phyloP scores from a whole-genome alignment of 176 grass and related monocot species.

The Oryza coarctata region DNA sequence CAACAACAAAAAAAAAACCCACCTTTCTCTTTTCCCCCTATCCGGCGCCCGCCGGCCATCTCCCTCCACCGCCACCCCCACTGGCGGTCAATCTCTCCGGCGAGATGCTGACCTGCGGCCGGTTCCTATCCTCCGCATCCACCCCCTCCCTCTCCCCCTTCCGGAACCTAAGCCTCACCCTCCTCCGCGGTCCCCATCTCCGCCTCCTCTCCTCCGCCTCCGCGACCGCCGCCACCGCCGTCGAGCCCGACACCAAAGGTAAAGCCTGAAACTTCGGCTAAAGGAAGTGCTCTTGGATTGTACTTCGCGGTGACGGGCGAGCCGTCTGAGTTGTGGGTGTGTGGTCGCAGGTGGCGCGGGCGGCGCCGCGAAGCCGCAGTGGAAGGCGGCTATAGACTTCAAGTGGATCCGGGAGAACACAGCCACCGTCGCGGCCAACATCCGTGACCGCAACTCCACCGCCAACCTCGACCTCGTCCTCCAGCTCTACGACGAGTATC shows the following conservation, averaged over 20 bases:
- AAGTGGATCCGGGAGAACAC: constrained; percentile 96
- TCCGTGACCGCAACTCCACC: constrained; percentile 57
- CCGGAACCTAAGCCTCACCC: constrained; percentile 20
- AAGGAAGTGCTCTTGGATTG: not conserved
- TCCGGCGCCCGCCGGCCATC: constrained; percentile 40
- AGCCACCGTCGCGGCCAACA: constrained; percentile 64
- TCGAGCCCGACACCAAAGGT: constrained; percentile 40
- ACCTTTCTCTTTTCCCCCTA: constrained; percentile 22
- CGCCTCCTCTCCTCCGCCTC: constrained; percentile 28
- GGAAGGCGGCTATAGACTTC: constrained; percentile 97
- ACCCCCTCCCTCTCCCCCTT: constrained; percentile 8
- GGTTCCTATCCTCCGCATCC: constrained; percentile 36
- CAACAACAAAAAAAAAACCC: too few species aligned
- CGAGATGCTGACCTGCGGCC: constrained; percentile 55
- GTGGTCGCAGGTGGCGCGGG: constrained; percentile 24
- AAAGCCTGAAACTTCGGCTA: not conserved
- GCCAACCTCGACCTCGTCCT: constrained; percentile 83
- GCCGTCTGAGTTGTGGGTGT: not conserved
- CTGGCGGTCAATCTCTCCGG: too few species aligned
- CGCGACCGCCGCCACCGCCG: constrained; percentile 4
- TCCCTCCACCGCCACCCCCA: not conserved
- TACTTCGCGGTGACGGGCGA: too few species aligned
- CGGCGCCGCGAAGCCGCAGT: constrained; percentile 56
- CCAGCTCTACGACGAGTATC: constrained; percentile 77
- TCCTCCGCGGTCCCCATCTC: constrained; percentile 30